Evolutionary conservation across 257 asterid genomes (phyloP).

Genomic region (Sherardia arvensis): DNA sequence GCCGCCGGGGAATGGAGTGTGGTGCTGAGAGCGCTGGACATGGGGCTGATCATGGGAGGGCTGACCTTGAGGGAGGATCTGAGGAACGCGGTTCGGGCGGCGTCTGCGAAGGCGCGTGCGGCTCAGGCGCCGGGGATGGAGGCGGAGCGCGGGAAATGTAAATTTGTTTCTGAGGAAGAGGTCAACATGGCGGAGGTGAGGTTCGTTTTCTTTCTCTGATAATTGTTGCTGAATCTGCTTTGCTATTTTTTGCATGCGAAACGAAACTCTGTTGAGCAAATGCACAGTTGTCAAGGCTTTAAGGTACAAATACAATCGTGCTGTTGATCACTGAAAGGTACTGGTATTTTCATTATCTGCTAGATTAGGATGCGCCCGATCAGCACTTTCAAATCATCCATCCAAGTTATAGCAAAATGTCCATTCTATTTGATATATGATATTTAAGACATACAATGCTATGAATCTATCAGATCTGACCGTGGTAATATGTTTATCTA

Average conservation of each 20-base stretch:
- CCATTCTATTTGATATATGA: not conserved
- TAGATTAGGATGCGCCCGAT: not conserved
- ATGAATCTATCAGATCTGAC: no score
- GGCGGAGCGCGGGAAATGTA: conserved; percentile 2
- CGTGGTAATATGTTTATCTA: no score
- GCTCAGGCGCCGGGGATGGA: not conserved
- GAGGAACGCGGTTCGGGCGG: conserved; percentile 26
- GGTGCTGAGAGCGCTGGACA: conserved; percentile 60
- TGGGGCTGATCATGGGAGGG: conserved; percentile 98
- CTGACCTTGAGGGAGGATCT: conserved; percentile 51
- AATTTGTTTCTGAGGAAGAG: conserved; percentile 20
- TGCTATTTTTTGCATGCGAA: not conserved
- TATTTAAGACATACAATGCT: not conserved
- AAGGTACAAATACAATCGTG: conserved; percentile 1
- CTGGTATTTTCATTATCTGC: not conserved
- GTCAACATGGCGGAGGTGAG: conserved; percentile 85
- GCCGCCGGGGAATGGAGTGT: conserved; percentile 35
- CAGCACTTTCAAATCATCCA: not conserved
- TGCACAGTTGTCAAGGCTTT: not conserved
- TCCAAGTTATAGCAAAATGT: not conserved
- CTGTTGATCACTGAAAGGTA: conserved; percentile 8
- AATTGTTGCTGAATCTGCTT: conserved; percentile 3
- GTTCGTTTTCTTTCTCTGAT: conserved; percentile 34
- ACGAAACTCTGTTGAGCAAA: conserved; percentile 1
- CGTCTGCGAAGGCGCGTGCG: conserved; percentile 16